Conservation (phyloP, 768 basidiomycete genomes). For the Nevesoporus exiguus region DNA sequence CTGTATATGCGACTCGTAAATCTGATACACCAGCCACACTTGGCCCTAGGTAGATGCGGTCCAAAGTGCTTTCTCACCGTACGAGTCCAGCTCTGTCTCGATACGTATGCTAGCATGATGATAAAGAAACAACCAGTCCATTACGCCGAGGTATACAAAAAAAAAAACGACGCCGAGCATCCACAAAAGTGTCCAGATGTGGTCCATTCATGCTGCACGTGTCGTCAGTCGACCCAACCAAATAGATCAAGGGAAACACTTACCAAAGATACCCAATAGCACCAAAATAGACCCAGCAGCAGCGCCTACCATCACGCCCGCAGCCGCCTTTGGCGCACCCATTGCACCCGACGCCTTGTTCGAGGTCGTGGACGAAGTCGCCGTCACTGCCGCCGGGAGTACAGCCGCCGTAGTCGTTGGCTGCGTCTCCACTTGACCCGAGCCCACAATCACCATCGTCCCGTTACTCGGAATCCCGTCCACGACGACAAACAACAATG, state of each 20-base stretch:
- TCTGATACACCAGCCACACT: no score
- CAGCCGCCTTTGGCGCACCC: not conserved
- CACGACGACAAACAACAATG: constrained; percentile 76
- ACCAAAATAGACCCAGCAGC: not conserved
- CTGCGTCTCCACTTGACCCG: constrained; percentile 73
- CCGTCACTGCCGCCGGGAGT: constrained; percentile 42
- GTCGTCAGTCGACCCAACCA: not conserved
- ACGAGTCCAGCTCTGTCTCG: not conserved
- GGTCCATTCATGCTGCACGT: not conserved
- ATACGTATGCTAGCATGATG: not conserved
- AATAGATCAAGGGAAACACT: not conserved
- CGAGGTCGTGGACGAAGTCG: constrained; percentile 1
- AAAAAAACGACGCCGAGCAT: not conserved
- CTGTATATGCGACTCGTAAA: no score
- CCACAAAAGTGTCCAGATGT: no score
- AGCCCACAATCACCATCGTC: constrained; percentile 72
- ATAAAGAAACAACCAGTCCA: not conserved
- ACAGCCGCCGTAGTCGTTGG: constrained; percentile 40
- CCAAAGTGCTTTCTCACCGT: not conserved
- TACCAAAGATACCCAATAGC: not conserved
- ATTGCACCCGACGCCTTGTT: not conserved
- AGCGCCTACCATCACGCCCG: not conserved
- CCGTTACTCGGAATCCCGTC: constrained; percentile 83
- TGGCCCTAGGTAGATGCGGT: not conserved
- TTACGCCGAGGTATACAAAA: not conserved